Evolutionary conservation across 192 early-diverging fungal species (phyloP), one percentile per base, ranked within the genome.

Genomic region (Lobulomyces angularis): DNA sequence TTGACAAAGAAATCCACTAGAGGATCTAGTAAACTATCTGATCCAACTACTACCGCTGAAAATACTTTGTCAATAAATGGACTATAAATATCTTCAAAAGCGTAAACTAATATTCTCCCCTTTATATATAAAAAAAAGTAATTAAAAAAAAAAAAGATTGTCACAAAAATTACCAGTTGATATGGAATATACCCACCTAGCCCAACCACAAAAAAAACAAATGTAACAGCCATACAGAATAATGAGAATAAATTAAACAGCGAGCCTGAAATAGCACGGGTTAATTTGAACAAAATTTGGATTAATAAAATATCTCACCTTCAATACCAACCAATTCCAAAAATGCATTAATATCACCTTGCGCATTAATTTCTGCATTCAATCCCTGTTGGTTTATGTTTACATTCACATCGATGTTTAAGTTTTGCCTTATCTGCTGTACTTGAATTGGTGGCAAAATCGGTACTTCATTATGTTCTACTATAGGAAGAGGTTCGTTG

Each of bases 291-390:
- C n/a, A n/a, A n/a, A n/a, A n/a, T 18, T 35, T 35, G 34, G 19
- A 18, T 18, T 18, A 5, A 16, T 16, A 35, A 16, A 18, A 18
- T 16, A 35, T 35, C 16, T 16, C 16, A 4, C 93, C 93, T 5
- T 82, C 69, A 53, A 97, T 72, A 6, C 93, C 93, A 37, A 95
- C 67, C n/a, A 87, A 77, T 36, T 92, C 91, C 24, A 93, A 35
- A 32, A 74, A 73, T n/a, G 56, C 64, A 41, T 63, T 59, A 16
- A 72, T 43, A 42, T 72, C 66, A 5, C 50, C 51, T 24, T 55
- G 43, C 2, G 48, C 43, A 19, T 57, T 57, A 26, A 62, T 37
- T 29, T 64, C 48, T 8, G 47, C 61, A 9, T 32, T 55, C n/a
- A 64, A 22, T 20, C 45, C 37, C 38, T 50, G 23, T 56, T 44